These are phyloP conservation scores for Mucor saturninus DNA, from an alignment of 371 early-diverging fungal genomes.

Conservation along the genomic window DNA sequence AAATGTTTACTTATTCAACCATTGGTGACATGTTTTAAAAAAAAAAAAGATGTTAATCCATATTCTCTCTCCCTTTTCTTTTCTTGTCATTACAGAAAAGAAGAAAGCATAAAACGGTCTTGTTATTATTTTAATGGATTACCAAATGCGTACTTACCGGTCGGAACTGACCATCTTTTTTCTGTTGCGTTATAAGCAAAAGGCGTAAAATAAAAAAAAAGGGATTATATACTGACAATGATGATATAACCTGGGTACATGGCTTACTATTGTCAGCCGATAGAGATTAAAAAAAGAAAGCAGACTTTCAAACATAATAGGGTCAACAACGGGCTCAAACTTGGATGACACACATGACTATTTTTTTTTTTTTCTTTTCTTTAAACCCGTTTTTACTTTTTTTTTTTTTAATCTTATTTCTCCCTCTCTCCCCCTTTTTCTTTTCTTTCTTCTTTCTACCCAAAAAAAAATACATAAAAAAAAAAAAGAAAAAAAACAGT, in stretches of 20 bases:
- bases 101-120: background rate
- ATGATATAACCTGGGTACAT: background rate
- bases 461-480: background rate
- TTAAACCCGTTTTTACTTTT: constrained; percentile 6
- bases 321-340: constrained; percentile 8
- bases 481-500: background rate
- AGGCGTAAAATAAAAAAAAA: background rate
- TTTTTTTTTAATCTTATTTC: constrained; percentile 4
- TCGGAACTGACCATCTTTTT: constrained; percentile 4
- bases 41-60: too few species aligned
- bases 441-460: background rate
- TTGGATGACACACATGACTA: constrained; percentile 9
- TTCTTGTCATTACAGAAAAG: background rate
- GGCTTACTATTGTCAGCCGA: constrained; percentile 18
- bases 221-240: background rate
- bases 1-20: background rate
- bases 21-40: background rate
- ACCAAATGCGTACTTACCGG: constrained; percentile 30
- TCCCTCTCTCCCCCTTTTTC: background rate
- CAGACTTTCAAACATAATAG: constrained; percentile 27
- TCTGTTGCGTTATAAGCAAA: background rate
- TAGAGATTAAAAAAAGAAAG: constrained; percentile 2
- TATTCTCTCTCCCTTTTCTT: background rate
- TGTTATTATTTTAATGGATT: constrained; percentile 19
- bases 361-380: constrained; percentile 2